Evolutionary conservation across 2,329 filamentous ascomycete species (phyloP).

Genomic region (Aspergillus amoenus): DNA sequence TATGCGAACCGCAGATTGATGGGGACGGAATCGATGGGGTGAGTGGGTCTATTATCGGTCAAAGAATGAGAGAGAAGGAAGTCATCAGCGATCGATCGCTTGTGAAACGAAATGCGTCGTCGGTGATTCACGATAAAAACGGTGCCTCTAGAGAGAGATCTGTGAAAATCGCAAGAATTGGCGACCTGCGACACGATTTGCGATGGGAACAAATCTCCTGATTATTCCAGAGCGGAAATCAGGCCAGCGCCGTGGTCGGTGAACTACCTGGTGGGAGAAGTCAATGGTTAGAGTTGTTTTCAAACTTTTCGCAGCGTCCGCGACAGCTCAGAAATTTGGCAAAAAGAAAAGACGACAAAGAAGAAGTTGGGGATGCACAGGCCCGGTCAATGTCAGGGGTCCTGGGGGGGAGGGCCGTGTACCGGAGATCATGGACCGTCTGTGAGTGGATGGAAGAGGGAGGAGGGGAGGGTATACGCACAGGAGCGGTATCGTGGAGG

Average conservation of each 20-base stretch:
- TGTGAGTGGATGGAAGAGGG: neutral
- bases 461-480: conserved; percentile 1
- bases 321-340: neutral
- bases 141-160: neutral
- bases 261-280: neutral
- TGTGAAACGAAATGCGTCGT: neutral
- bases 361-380: conserved; percentile 1
- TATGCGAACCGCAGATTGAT: conserved; percentile 3
- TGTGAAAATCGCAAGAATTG: conserved; percentile 17
- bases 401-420: neutral
- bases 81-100: conserved; percentile 16
- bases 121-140: neutral
- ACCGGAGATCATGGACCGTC: neutral
- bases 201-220: conserved; percentile 13
- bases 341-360: conserved; percentile 3
- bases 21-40: conserved; percentile 12
- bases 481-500: neutral
- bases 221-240: conserved; percentile 8
- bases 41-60: conserved; percentile 15
- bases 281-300: conserved; percentile 2
- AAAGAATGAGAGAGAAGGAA: conserved; percentile 9
- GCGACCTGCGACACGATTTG: conserved; percentile 22
- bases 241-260: conserved; percentile 3
- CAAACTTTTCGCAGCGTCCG: neutral
- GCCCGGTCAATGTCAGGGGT: conserved; percentile 7